A percentile compares a stretch with the other conserved stretches of the same genome.
Evolutionary conservation across 2,329 filamentous ascomycete genomes (phyloP).

Genomic region (Penicillium decumbens): DNA sequence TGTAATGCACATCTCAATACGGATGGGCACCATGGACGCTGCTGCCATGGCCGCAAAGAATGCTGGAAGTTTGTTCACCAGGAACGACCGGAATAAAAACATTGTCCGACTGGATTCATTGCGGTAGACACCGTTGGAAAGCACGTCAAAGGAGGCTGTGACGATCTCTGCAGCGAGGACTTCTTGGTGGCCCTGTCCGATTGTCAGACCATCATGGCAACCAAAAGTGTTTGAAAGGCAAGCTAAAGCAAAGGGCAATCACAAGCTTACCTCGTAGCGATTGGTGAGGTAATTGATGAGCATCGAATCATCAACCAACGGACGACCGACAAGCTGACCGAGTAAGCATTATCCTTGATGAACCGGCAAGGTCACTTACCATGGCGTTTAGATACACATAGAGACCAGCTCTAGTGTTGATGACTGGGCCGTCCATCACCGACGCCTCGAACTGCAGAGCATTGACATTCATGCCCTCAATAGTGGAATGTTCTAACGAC

Average conservation of each 20-base stretch:
- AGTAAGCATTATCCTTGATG: constrained; percentile 29
- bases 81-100: constrained; percentile 75
- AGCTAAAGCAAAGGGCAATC: background rate
- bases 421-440: constrained; percentile 62
- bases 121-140: constrained; percentile 80
- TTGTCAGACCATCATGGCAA: background rate
- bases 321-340: constrained; percentile 68
- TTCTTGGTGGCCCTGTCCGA: constrained; percentile 65
- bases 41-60: constrained; percentile 56
- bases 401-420: constrained; percentile 74
- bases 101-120: constrained; percentile 57
- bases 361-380: constrained; percentile 42
- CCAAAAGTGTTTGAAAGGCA: background rate
- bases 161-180: constrained; percentile 76
- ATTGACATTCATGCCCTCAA: constrained; percentile 42
- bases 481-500: constrained; percentile 41
- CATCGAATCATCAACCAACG: constrained; percentile 73
- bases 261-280: constrained; percentile 66
- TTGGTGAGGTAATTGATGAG: constrained; percentile 78
- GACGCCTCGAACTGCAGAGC: constrained; percentile 51
- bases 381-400: constrained; percentile 81
- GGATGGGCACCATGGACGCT: constrained; percentile 56
- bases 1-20: constrained; percentile 61
- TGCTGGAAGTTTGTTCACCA: constrained; percentile 68
- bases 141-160: constrained; percentile 79